These are phyloP conservation scores for Ramaria rubella DNA, from an alignment of 768 basidiomycete genomes.

Conservation along the genomic window DNA sequence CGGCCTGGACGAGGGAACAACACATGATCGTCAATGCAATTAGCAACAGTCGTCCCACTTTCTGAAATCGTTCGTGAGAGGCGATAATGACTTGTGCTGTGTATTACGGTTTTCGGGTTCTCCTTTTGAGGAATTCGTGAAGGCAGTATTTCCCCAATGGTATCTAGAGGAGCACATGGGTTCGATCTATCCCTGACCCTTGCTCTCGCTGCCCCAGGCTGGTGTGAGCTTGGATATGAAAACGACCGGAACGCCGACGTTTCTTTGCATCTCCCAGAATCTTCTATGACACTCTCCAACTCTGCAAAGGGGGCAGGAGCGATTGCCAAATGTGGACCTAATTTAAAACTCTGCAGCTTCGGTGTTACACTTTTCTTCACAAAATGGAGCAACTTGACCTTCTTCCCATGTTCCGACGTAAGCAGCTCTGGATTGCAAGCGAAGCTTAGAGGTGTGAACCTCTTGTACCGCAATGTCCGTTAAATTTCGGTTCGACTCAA, in stretches of 20 bases:
- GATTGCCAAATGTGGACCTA: slow-evolving; percentile 33
- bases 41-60: too few relatives aligned
- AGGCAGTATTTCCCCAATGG: not conserved
- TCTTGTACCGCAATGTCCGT: slow-evolving; percentile 18
- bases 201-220: not conserved
- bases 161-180: not conserved
- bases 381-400: slow-evolving; percentile 60
- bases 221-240: not conserved
- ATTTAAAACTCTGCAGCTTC: slow-evolving; percentile 59
- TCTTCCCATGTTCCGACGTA: slow-evolving; percentile 56
- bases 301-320: not conserved
- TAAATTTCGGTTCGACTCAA: not conserved
- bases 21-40: not conserved
- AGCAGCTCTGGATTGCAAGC: slow-evolving; percentile 66
- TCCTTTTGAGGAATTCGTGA: not conserved
- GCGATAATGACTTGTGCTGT: too few relatives aligned
- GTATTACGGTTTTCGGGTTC: not conserved
- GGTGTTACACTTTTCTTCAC: slow-evolving; percentile 61
- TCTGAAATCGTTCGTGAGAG: too few relatives aligned
- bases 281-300: not conserved
- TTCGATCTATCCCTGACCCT: not conserved
- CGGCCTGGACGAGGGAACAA: not conserved
- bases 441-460: slow-evolving; percentile 65
- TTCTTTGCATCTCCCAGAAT: not conserved
- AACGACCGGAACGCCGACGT: not conserved